phyloP scores from a whole-genome alignment of 805 yeast genomes.

The Pichia kluyveri region DNA sequence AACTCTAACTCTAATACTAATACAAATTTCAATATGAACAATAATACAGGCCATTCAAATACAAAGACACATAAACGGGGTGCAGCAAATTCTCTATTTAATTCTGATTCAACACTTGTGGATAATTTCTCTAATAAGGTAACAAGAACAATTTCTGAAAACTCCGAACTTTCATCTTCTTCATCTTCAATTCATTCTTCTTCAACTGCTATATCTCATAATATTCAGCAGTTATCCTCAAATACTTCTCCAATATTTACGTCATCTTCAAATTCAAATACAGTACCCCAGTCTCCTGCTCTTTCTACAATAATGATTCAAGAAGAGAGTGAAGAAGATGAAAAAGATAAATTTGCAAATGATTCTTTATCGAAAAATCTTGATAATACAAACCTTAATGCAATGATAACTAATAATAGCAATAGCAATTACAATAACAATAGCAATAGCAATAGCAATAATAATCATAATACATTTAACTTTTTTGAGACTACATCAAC shows the following conservation, averaged over 20 bases:
- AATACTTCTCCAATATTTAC: neutral
- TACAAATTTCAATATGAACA: neutral
- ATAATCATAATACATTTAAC: neutral
- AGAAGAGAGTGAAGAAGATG: constrained; percentile 2
- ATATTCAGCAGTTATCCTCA: neutral
- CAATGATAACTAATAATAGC: neutral
- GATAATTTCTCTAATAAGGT: neutral
- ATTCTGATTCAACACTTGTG: constrained; percentile 10
- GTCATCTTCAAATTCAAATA: neutral
- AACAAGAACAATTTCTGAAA: neutral
- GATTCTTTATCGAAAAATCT: too few species aligned
- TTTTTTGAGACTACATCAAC: neutral
- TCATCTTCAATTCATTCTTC: neutral
- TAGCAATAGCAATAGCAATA: neutral
- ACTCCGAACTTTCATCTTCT: constrained; percentile 1
- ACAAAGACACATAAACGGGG: constrained; percentile 6
- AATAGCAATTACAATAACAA: neutral
- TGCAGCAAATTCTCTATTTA: constrained; percentile 3
- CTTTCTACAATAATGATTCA: neutral
- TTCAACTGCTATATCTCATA: neutral
- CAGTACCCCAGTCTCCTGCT: neutral
- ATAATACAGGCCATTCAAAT: neutral
- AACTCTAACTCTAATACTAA: neutral
- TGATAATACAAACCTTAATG: neutral
- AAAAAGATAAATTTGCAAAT: neutral